phyloP scores from a whole-genome alignment of 257 asterid species.

The Petunia axillaris region DNA sequence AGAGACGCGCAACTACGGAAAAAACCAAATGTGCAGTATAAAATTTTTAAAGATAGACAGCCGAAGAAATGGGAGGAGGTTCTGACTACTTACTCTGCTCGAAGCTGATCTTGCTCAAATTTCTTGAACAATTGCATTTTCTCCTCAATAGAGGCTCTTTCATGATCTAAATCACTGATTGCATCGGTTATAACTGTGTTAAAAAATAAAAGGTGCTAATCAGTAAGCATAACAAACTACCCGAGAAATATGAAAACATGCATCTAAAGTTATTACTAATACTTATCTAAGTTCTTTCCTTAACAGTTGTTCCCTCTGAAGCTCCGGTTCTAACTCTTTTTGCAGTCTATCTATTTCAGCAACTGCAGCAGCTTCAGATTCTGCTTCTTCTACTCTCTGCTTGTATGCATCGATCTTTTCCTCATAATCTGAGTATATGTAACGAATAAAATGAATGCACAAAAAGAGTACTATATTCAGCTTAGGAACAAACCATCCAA shows the following conservation, averaged over 20 bases:
- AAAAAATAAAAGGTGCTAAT: constrained; percentile 32
- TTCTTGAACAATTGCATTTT: constrained; percentile 54
- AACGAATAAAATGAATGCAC: constrained; percentile 22
- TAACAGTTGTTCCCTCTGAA: constrained; percentile 50
- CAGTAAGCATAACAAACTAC: constrained; percentile 23
- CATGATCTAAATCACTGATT: constrained; percentile 57
- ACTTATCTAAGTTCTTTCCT: constrained; percentile 89
- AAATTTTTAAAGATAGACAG: not conserved
- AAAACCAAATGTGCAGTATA: not conserved
- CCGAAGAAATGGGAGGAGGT: not conserved
- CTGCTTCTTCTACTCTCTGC: constrained; percentile 56
- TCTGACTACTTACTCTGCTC: constrained; percentile 67
- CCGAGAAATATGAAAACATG: constrained; percentile 24
- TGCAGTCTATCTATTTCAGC: constrained; percentile 57
- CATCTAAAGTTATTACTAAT: constrained; percentile 22
- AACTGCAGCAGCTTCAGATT: constrained; percentile 54
- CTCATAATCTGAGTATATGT: constrained; percentile 49
- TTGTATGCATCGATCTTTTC: constrained; percentile 66
- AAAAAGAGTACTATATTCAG: not conserved
- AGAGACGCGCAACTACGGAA: too few species aligned
- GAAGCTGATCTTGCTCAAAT: constrained; percentile 55
- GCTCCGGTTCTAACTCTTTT: constrained; percentile 64
- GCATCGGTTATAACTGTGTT: constrained; percentile 62
- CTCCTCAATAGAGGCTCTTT: constrained; percentile 57
- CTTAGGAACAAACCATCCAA: not conserved